These are phyloP conservation scores for Blastosporella zonata DNA, from an alignment of 1,284 basidiomycete species.

Conservation along the genomic window DNA sequence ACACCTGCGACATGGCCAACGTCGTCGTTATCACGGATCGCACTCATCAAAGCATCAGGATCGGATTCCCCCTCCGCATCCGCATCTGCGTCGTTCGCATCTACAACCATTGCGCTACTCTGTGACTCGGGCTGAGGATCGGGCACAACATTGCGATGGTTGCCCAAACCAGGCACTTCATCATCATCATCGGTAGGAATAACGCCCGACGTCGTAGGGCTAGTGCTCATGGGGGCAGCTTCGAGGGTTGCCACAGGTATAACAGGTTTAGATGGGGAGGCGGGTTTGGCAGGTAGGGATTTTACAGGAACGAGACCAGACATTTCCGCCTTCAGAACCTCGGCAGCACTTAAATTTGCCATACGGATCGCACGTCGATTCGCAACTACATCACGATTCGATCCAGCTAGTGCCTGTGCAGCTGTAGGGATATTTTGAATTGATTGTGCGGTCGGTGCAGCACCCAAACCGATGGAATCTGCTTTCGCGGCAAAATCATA, in stretches of 20 bases:
- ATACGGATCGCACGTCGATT: constrained; percentile 88
- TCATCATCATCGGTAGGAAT: constrained; percentile 29
- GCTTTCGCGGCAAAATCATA: constrained; percentile 72
- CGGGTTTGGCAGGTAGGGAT: constrained; percentile 36
- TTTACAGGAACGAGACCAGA: constrained; percentile 65
- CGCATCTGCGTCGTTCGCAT: constrained; percentile 26
- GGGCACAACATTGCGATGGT: constrained; percentile 17
- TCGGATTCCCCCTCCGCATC: constrained; percentile 30
- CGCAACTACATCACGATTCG: constrained; percentile 83
- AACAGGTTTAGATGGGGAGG: constrained; percentile 31
- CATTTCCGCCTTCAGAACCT: constrained; percentile 90
- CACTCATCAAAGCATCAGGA: constrained; percentile 18
- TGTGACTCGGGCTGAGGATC: constrained; percentile 8
- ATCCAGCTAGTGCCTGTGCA: constrained; percentile 67
- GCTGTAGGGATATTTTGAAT: constrained; percentile 54
- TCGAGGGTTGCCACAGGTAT: constrained; percentile 24
- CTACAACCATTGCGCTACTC: constrained; percentile 12
- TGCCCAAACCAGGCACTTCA: constrained; percentile 37
- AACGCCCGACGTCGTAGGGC: constrained; percentile 3
- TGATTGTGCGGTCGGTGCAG: constrained; percentile 52
- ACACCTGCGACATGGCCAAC: constrained; percentile 35
- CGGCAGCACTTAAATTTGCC: constrained; percentile 95
- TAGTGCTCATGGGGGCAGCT: constrained; percentile 27
- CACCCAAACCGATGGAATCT: constrained; percentile 72
- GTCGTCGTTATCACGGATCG: constrained; percentile 19